Base-by-base conservation (phyloP, 2,329 filamentous ascomycete species). In the Madurella fahalii region DNA sequence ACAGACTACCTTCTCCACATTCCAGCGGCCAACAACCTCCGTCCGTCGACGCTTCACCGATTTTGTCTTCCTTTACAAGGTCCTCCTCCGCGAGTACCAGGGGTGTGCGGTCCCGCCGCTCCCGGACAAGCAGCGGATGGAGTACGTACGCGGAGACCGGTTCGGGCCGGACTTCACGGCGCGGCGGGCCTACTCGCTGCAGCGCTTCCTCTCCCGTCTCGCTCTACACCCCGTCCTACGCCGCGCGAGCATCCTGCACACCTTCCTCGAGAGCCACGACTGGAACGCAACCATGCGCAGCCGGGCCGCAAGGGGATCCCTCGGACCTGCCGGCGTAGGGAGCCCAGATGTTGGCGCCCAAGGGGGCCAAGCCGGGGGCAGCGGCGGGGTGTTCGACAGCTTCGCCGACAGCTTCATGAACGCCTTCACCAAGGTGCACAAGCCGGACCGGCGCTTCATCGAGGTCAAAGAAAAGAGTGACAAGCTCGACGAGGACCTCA, bases 61-160 rank as follows among this genome's bases (percentile, higher is more conserved):
- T 75, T 99, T 99, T 69, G 87, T 95, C 63, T 99, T 96, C 70
- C 84, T 99, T 59, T 96, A 90, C 76, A 96, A 95, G 73, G 86
- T 89, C 32, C 84, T 99, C 49, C 85, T 81, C 60, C 86, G 85
- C 68, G 92, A 96, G 70, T 97, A 90, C 66, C 90, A 91, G 56
- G 89, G 90, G 74, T 90, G 88, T 71, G 94, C 94, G 46, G 90
- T 99, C 3, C 94, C 94, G 31, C 94, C 94, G 45, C 79, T 99
- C 51, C 94, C 94, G 50, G 94, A 97, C 74, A 99, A 97, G 79
- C 93, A 97, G 78, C 95, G 95, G 74, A 96, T 99, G 89, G 91
- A 96, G 68, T 97, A 97, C 68, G 94, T 97, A 49, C 89, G 92
- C 37, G 94, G 94, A 63, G 93, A 97, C 75, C 87, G 94, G 59